Percentiles rank a stretch among this genome's conserved stretches.
Conservation (phyloP, 345 rosid genomes). For the Turnera subulata region DNA sequence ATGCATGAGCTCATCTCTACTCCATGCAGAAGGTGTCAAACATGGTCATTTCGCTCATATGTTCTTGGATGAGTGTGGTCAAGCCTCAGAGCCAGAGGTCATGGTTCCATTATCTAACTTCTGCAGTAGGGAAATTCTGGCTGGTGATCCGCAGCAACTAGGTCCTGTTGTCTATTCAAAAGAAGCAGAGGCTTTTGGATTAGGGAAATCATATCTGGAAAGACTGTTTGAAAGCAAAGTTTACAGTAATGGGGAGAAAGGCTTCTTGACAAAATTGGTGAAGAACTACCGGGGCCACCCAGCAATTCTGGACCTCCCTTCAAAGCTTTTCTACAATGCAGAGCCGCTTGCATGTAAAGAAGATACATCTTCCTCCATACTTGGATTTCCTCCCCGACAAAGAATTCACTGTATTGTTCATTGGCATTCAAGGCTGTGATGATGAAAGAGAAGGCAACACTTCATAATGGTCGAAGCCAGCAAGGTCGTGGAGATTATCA, state of each 20-base stretch:
- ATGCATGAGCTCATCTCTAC: conserved; percentile 73
- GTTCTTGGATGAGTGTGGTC: conserved; percentile 86
- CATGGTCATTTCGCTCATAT: conserved; percentile 85
- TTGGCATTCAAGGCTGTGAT: conserved; percentile 88
- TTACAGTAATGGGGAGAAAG: conserved; percentile 51
- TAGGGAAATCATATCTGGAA: conserved; percentile 72
- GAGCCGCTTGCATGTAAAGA: conserved; percentile 74
- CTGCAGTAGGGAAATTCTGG: conserved; percentile 59
- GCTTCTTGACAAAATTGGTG: conserved; percentile 59
- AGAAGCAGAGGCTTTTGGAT: conserved; percentile 53
- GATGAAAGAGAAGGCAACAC: conserved; percentile 86
- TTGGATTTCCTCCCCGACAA: conserved; percentile 53
- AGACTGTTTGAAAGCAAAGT: conserved; percentile 53
- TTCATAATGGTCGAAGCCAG: conserved; percentile 86
- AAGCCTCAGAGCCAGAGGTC: conserved; percentile 90
- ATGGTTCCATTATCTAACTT: conserved; percentile 64
- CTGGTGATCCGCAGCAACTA: conserved; percentile 89
- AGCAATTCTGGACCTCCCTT: conserved; percentile 74
- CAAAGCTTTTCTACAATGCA: conserved; percentile 65
- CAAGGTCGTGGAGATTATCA: conserved; percentile 65
- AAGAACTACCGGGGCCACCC: conserved; percentile 79
- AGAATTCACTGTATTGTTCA: conserved; percentile 67
- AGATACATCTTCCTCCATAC: conserved; percentile 33
- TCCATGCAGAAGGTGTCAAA: conserved; percentile 56
- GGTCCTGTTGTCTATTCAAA: conserved; percentile 77